Conservation (phyloP, 305 asterid genomes). For the Fraxinus floribunda region DNA sequence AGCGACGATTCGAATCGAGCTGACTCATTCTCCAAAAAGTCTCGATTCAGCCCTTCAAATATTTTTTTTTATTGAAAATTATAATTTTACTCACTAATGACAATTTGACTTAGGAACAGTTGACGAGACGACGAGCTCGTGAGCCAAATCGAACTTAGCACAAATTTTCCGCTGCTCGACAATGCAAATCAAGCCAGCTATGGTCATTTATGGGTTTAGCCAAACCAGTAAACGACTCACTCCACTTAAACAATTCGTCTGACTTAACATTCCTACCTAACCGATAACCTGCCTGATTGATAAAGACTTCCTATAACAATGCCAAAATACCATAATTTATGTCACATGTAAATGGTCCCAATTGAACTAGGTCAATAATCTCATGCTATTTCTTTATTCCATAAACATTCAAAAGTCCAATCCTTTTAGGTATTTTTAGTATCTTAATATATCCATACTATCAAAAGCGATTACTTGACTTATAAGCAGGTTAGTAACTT, state of each 20-base stretch:
- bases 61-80: too few relatives aligned
- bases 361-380: slow-evolving; percentile 41
- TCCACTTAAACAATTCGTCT: not conserved
- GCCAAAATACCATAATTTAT: slow-evolving; percentile 25
- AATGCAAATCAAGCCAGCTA: not conserved
- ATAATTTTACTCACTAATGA: too few relatives aligned
- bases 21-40: not conserved
- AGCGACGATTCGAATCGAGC: not conserved
- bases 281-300: slow-evolving; percentile 54
- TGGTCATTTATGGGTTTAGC: not conserved
- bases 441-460: not conserved
- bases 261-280: not conserved
- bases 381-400: slow-evolving; percentile 27
- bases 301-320: slow-evolving; percentile 33
- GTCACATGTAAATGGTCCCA: slow-evolving; percentile 52
- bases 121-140: not conserved
- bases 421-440: slow-evolving; percentile 6
- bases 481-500: not conserved
- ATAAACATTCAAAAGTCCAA: slow-evolving; percentile 3
- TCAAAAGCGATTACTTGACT: not conserved
- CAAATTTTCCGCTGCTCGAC: not conserved
- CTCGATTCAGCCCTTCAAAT: not conserved
- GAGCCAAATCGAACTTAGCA: not conserved
- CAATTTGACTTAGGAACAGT: not conserved
- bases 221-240: not conserved